phyloP scores from a whole-genome alignment of 345 rosid species.

The Eucalyptus caleyi region DNA sequence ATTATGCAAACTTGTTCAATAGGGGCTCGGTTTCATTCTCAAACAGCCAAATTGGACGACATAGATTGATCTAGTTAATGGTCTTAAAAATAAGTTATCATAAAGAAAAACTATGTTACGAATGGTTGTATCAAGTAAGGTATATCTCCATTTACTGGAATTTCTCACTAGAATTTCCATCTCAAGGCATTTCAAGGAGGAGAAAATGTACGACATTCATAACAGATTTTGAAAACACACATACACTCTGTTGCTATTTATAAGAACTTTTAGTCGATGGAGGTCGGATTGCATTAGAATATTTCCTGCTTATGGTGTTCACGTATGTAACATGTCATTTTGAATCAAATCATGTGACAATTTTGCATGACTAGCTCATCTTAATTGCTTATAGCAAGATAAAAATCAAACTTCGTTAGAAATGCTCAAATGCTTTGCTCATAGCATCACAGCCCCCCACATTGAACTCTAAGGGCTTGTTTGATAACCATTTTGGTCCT shows the following conservation, averaged over 20 bases:
- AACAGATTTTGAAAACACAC: too few species aligned
- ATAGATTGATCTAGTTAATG: too few species aligned
- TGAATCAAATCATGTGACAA: neutral
- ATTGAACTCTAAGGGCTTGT: neutral
- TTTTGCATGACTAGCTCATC: neutral
- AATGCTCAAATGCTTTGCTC: too few species aligned
- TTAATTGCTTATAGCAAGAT: neutral
- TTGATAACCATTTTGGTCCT: too few species aligned
- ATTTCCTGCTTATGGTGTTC: neutral
- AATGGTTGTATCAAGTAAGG: neutral
- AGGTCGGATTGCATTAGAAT: neutral
- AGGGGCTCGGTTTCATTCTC: too few species aligned
- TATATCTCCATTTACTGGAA: neutral
- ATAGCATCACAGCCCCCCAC: neutral
- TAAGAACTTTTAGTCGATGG: too few species aligned
- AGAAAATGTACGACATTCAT: neutral
- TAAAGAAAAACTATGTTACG: too few species aligned
- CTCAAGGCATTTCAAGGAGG: neutral
- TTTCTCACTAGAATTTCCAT: neutral
- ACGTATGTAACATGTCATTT: neutral
- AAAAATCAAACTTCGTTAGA: neutral
- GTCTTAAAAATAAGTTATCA: neutral
- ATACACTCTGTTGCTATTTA: too few species aligned
- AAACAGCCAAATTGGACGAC: accelerated
- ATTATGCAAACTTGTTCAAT: neutral